Evolutionary conservation across 805 yeast genomes (phyloP).

Genomic region (Myxozyma sirexii): DNA sequence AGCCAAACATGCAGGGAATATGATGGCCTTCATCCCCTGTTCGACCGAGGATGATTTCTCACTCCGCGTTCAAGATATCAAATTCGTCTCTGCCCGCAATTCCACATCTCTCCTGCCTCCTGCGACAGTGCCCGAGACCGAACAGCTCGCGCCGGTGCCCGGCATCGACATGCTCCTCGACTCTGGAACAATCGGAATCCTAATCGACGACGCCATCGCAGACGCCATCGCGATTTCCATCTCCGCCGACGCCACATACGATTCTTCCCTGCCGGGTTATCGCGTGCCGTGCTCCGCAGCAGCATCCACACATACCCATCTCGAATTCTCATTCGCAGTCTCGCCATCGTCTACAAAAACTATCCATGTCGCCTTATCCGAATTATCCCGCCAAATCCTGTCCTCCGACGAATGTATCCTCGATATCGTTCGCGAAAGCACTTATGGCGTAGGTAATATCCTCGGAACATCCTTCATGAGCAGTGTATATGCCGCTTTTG

Average conservation of each 20-base stretch:
- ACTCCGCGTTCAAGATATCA: conserved; percentile 6
- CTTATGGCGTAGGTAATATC: conserved; percentile 27
- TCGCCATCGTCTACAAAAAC: background rate
- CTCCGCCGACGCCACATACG: conserved; percentile 17
- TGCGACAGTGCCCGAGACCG: background rate
- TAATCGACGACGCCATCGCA: conserved; percentile 20
- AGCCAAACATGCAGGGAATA: conserved; percentile 18
- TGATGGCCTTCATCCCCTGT: conserved; percentile 20
- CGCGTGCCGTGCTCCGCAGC: conserved; percentile 18
- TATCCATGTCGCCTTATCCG: conserved; percentile 17
- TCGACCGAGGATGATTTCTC: conserved; percentile 15
- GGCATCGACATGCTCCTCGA: conserved; percentile 22
- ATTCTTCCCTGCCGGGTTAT: conserved; percentile 25
- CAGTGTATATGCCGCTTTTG: conserved; percentile 25
- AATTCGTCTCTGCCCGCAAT: background rate
- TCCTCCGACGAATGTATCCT: conserved; percentile 14
- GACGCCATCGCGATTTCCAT: conserved; percentile 21
- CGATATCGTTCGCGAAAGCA: conserved; percentile 26
- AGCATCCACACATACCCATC: background rate
- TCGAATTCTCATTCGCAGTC: conserved; percentile 12
- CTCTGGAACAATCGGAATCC: conserved; percentile 29
- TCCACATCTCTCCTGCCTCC: background rate
- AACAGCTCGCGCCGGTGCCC: background rate
- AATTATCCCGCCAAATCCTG: conserved; percentile 11
- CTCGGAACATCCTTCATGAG: conserved; percentile 30